Evolutionary conservation across 176 grass and related monocot genomes (phyloP).

Genomic region (Microstegium vimineum): DNA sequence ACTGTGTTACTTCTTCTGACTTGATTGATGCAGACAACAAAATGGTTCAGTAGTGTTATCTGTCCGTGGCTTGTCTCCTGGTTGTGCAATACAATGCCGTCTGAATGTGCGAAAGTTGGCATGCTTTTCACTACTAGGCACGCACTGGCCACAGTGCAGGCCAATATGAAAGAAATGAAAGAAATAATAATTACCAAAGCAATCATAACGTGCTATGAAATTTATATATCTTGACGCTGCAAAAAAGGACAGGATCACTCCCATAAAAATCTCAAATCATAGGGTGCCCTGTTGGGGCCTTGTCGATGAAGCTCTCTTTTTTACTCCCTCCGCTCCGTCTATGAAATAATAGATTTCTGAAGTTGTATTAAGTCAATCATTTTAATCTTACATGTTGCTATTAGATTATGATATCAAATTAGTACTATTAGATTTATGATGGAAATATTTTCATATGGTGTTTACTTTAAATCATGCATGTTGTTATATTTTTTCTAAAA

Average conservation of each 20-base stretch:
- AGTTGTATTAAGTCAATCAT: too few species aligned
- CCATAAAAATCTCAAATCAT: too few species aligned
- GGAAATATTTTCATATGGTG: too few species aligned
- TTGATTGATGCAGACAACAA: neutral
- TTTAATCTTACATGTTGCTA: too few species aligned
- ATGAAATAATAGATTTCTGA: too few species aligned
- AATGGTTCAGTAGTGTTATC: neutral
- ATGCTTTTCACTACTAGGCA: neutral
- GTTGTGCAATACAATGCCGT: neutral
- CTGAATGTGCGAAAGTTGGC: neutral
- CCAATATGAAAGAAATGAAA: neutral
- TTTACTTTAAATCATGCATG: too few species aligned
- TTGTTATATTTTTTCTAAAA: too few species aligned
- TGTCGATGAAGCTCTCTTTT: too few species aligned
- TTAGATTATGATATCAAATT: too few species aligned
- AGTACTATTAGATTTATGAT: too few species aligned
- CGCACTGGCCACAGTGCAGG: neutral
- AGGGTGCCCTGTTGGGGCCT: too few species aligned
- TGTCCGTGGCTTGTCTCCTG: neutral
- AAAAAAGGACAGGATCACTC: neutral
- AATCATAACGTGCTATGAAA: neutral
- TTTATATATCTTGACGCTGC: neutral
- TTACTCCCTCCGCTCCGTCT: too few species aligned
- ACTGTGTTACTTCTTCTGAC: neutral
- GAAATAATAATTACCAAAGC: neutral